Percentiles rank a stretch among this genome's conserved stretches.
phyloP scores from a whole-genome alignment of 306 rosid genomes.

The Acacia acuminata region DNA sequence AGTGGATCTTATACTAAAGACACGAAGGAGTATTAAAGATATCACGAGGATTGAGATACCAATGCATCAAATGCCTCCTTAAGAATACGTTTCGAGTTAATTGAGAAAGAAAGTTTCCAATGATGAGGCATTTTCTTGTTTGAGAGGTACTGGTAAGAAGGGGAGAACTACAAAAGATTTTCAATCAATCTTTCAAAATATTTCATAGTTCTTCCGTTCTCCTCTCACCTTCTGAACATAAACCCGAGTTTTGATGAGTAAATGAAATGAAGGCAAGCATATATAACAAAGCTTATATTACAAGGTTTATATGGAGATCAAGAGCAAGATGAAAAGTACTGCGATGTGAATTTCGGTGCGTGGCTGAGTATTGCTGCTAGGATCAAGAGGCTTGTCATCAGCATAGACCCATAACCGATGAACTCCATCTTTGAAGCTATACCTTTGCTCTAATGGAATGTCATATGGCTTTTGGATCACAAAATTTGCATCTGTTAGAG shows the following conservation, averaged over 20 bases:
- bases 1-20: too few relatives aligned
- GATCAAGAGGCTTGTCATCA: slow-evolving; percentile 49
- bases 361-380: slow-evolving; percentile 44
- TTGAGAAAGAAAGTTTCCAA: neutral
- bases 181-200: neutral
- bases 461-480: slow-evolving; percentile 43
- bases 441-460: slow-evolving; percentile 39
- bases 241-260: neutral
- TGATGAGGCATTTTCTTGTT: neutral
- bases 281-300: neutral
- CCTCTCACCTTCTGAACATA: neutral
- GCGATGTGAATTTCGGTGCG: slow-evolving; percentile 47
- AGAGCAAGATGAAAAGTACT: slow-evolving; percentile 13
- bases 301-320: neutral
- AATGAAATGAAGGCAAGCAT: too few relatives aligned
- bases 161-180: neutral
- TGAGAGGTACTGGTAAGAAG: neutral
- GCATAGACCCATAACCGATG: slow-evolving; percentile 49
- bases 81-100: too few relatives aligned
- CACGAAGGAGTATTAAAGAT: too few relatives aligned
- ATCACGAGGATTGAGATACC: too few relatives aligned
- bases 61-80: too few relatives aligned
- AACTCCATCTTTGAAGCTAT: slow-evolving; percentile 40
- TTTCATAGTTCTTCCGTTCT: neutral
- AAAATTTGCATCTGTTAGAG: slow-evolving; percentile 39